These are phyloP conservation scores for Achaetomiella virescens DNA, from an alignment of 495 filamentous ascomycete genomes.

Conservation along the genomic window DNA sequence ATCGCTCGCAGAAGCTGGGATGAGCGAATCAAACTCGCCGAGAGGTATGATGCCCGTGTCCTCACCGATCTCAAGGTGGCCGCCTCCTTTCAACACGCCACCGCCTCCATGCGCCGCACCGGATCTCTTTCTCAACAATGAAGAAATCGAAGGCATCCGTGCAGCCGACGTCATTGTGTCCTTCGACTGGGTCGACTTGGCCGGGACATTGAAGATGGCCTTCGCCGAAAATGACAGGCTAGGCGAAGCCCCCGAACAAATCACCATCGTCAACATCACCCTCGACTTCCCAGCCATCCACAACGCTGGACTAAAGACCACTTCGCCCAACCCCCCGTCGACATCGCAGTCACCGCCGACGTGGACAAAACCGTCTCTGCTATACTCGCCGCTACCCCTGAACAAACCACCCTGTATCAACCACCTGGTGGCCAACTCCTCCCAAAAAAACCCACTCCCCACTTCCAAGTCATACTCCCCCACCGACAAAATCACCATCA, in stretches of 20 bases:
- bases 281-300: background rate
- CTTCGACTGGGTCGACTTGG: constrained; percentile 5
- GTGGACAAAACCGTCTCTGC: background rate
- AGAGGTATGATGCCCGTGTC: background rate
- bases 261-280: background rate
- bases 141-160: background rate
- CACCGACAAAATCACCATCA: background rate
- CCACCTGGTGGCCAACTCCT: too few species aligned
- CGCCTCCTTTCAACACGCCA: background rate
- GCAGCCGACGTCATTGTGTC: background rate
- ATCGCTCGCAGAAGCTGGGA: background rate
- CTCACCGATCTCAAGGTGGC: constrained; percentile 2
- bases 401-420: background rate
- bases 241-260: background rate
- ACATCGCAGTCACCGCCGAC: background rate
- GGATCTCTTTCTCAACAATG: background rate
- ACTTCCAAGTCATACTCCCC: too few species aligned
- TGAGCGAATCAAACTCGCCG: background rate
- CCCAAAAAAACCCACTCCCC: too few species aligned
- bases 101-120: background rate
- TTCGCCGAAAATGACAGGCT: background rate
- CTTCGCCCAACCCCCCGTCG: background rate
- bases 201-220: background rate
- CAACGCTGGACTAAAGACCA: background rate
- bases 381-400: background rate